A percentile compares a stretch with the other conserved stretches of the same genome.
These are phyloP conservation scores for Calonectria henricotiae DNA, from an alignment of 2,329 filamentous ascomycete genomes.

Conservation along the genomic window DNA sequence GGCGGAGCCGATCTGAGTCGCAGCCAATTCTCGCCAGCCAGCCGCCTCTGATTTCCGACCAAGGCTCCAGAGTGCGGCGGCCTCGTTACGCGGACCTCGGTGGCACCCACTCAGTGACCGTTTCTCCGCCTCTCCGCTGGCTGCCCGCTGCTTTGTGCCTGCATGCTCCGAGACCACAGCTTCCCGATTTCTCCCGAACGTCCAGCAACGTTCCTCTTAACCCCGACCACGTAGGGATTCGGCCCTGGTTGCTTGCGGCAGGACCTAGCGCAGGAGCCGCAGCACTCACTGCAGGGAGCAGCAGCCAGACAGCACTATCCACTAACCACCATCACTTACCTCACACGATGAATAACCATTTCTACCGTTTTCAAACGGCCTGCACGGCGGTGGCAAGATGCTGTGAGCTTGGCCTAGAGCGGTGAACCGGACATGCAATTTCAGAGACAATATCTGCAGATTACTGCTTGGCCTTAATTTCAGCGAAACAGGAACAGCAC, in stretches of 20 bases:
- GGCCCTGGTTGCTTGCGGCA: conserved; percentile 42
- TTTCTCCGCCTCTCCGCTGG: conserved; percentile 27
- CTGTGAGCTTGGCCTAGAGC: conserved; percentile 38
- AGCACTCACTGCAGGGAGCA: conserved; percentile 45
- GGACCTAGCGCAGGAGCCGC: conserved; percentile 47
- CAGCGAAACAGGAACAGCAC: conserved; percentile 43
- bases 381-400: conserved; percentile 25
- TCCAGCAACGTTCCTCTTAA: conserved; percentile 37
- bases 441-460: conserved; percentile 40
- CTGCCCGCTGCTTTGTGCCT: conserved; percentile 28
- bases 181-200: conserved; percentile 47
- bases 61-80: conserved; percentile 39
- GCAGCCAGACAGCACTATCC: conserved; percentile 31
- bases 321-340: conserved; percentile 44
- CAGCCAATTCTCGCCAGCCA: conserved; percentile 36
- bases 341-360: conserved; percentile 49
- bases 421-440: conserved; percentile 43
- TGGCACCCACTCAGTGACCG: conserved; percentile 29
- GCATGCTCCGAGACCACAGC: conserved; percentile 40
- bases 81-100: conserved; percentile 34
- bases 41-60: conserved; percentile 46
- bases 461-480: conserved; percentile 42
- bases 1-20: conserved; percentile 45
- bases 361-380: conserved; percentile 32
- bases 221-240: conserved; percentile 38